Evolutionary conservation across 805 yeast species (phyloP).

Genomic region (Cyberlindnera subsufficiens): DNA sequence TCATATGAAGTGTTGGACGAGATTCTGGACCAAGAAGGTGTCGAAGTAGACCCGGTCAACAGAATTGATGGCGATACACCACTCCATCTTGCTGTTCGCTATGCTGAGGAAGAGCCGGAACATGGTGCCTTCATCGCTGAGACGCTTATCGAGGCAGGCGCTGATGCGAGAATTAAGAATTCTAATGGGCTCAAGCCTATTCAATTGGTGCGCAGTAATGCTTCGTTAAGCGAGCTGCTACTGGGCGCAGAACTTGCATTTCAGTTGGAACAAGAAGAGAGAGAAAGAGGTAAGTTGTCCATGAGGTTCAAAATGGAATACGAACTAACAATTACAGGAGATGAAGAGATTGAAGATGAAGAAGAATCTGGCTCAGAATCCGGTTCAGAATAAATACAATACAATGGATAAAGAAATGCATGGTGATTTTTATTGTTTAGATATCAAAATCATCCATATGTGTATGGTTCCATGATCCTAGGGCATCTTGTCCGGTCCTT

Average conservation of each 20-base stretch:
- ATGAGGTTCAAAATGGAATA: slow-evolving; percentile 4
- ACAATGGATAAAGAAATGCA: not conserved
- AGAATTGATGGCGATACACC: slow-evolving; percentile 80
- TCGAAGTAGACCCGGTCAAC: slow-evolving; percentile 80
- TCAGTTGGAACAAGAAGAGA: slow-evolving; percentile 28
- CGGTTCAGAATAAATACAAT: slow-evolving; percentile 11
- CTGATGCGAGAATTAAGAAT: slow-evolving; percentile 65
- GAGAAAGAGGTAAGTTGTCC: slow-evolving; percentile 27
- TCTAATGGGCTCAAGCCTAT: slow-evolving; percentile 67
- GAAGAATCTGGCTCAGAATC: slow-evolving; percentile 20
- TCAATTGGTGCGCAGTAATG: slow-evolving; percentile 57
- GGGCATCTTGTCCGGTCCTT: slow-evolving; percentile 21
- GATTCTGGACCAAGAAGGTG: slow-evolving; percentile 81
- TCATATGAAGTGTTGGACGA: slow-evolving; percentile 80
- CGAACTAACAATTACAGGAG: slow-evolving; percentile 13
- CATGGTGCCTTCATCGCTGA: slow-evolving; percentile 76
- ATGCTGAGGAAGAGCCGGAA: slow-evolving; percentile 64
- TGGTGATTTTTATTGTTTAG: not conserved
- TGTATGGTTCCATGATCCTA: slow-evolving; percentile 45
- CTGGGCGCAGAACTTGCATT: slow-evolving; percentile 82
- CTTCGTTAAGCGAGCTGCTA: slow-evolving; percentile 47
- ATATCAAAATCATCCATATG: slow-evolving; percentile 35
- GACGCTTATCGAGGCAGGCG: slow-evolving; percentile 85
- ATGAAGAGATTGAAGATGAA: slow-evolving; percentile 28
- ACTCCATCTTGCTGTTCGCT: slow-evolving; percentile 77